Evolutionary conservation across 2,329 filamentous ascomycete genomes (phyloP), one percentile per base, ranked within the genome.

Genomic region (Aspergillus pseudoglaucus): DNA sequence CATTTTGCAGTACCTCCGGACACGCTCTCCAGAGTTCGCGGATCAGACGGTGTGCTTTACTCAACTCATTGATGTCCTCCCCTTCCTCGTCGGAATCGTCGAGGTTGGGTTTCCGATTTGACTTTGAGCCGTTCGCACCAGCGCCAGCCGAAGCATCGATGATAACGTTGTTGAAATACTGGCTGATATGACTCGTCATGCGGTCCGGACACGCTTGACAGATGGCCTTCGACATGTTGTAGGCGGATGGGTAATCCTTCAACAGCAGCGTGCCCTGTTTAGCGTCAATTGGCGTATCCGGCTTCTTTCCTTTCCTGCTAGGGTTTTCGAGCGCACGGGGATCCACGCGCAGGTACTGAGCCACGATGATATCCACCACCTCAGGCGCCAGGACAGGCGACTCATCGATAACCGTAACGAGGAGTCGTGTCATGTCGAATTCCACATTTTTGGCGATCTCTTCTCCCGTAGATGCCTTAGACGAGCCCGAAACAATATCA

Each of bases 91-190:
- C 80, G 0, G 75, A 78, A 17, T 85, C 84, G 22, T 80, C 80
- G 15, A 76, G 74, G 50, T 78, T 79, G 47, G 64, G 59, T 47
- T 68, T 72, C 48, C 73, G 65, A 50, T 72, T 74, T 17, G 58
- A 54, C 53, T 71, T 75, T 22, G 59, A 22, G 4, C 79, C 80
- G 53, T 82, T 84, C 46, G 74, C 54, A 56, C 78, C 75, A 8
- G 73, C 72, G 17, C 73, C 74, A 41, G 75, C 81, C 33, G 84
- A 90, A 3, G 90, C 87, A 62, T 96, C 90, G 52, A 97, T 83
- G 49, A 98, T 94, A 45, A 97, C 90, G 48, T 95, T 90, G 68
- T 90, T 95, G 66, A 98, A 98, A 67, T 97, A 98, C 62, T 95
- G 90, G 56, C 89, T 91, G 47, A 97, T 85, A 57, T 94, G 89